These are phyloP conservation scores for Curvularia verruculosa DNA, from an alignment of 2,329 filamentous ascomycete species.

Conservation along the genomic window DNA sequence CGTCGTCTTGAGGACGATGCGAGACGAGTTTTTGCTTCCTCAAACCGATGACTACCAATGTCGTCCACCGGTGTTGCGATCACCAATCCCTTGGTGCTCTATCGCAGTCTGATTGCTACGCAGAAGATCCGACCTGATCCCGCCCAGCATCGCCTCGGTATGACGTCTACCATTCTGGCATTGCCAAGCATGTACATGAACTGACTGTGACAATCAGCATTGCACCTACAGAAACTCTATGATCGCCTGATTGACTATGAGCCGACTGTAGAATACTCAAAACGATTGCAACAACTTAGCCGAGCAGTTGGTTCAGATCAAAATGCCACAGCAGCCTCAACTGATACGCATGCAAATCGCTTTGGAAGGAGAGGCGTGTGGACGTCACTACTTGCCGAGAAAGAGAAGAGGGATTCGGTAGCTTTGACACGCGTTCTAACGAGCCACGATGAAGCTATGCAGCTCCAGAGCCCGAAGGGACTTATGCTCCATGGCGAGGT, in stretches of 20 bases:
- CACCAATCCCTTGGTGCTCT: conserved; percentile 76
- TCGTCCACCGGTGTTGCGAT: conserved; percentile 52
- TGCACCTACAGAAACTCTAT: conserved; percentile 80
- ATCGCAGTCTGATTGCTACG: conserved; percentile 72
- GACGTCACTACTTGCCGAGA: conserved; percentile 59
- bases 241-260: conserved; percentile 78
- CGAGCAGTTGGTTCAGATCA: conserved; percentile 46
- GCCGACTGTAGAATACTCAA: conserved; percentile 71
- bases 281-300: conserved; percentile 67
- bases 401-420: conserved; percentile 60
- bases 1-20: conserved; percentile 12
- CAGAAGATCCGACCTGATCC: conserved; percentile 71
- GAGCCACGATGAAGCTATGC: conserved; percentile 72
- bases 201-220: conserved; percentile 52
- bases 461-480: conserved; percentile 74
- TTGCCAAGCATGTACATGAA: conserved; percentile 7
- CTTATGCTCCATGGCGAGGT: conserved; percentile 82
- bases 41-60: conserved; percentile 43
- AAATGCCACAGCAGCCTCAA: conserved; percentile 43
- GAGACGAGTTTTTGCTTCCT: conserved; percentile 11
- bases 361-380: conserved; percentile 58
- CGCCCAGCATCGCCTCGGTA: conserved; percentile 69
- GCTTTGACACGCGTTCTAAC: conserved; percentile 73
- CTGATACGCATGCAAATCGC: conserved; percentile 22
- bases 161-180: conserved; percentile 43